A percentile compares a stretch with the other conserved stretches of the same genome.
phyloP scores from a whole-genome alignment of 2,329 filamentous ascomycete species.

The Fusarium incarnatum region DNA sequence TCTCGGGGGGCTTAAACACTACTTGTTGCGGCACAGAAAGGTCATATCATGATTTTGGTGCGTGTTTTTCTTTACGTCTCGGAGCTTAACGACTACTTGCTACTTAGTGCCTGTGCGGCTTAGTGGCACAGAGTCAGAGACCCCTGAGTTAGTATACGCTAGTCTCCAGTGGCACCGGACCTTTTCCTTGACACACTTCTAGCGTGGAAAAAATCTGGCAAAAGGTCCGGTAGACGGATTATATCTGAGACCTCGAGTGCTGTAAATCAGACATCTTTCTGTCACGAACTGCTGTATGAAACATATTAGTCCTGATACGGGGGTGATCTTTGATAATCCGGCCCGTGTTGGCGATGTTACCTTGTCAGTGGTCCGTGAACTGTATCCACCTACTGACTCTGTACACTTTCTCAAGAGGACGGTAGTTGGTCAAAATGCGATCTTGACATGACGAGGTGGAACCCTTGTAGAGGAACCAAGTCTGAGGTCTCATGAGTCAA shows the following conservation, averaged over 20 bases:
- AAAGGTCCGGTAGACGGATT: neutral
- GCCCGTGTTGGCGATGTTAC: neutral
- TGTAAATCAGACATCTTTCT: neutral
- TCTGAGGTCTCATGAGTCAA: neutral
- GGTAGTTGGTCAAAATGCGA: neutral
- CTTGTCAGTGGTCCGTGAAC: neutral
- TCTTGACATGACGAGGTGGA: neutral
- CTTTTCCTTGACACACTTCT: neutral
- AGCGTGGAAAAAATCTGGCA: neutral
- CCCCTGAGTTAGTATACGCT: neutral
- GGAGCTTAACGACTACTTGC: neutral
- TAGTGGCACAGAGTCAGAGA: neutral
- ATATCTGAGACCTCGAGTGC: neutral
- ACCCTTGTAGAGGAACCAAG: neutral
- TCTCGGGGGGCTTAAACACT: neutral
- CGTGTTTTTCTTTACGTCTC: neutral
- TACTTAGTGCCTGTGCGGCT: neutral
- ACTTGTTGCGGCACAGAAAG: neutral
- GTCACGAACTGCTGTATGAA: neutral
- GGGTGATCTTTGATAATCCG: neutral
- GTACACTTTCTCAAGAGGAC: neutral
- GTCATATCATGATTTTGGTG: no score
- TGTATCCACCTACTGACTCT: neutral
- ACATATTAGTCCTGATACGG: neutral
- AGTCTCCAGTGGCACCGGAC: neutral